Evolutionary conservation across 805 yeast genomes (phyloP).

Genomic region (Wickerhamomyces bisporus): DNA sequence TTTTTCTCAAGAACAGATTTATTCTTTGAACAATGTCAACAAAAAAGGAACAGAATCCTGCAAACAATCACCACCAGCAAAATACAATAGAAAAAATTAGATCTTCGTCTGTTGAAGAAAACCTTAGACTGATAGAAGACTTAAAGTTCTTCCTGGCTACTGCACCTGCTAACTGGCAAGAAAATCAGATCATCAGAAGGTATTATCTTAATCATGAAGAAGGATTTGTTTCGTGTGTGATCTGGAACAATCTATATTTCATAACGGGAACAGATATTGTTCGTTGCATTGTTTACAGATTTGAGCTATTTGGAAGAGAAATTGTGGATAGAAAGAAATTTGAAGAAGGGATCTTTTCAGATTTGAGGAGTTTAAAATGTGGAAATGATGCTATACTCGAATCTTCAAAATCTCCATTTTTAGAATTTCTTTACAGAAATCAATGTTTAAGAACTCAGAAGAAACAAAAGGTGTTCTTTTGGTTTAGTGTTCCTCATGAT

Average conservation of each 20-base stretch:
- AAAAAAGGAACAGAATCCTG: too few relatives aligned
- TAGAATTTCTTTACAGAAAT: slow-evolving; percentile 79
- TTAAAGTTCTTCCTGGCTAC: slow-evolving; percentile 82
- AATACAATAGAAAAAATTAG: slow-evolving; percentile 6
- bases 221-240: slow-evolving; percentile 88
- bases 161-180: slow-evolving; percentile 94
- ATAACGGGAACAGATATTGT: slow-evolving; percentile 96
- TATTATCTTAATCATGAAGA: slow-evolving; percentile 84
- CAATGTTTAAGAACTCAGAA: slow-evolving; percentile 90
- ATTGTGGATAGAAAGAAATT: slow-evolving; percentile 86
- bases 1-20: too few relatives aligned
- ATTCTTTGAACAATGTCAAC: background rate
- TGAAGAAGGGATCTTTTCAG: slow-evolving; percentile 94
- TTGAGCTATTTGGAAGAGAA: slow-evolving; percentile 84
- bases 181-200: slow-evolving; percentile 78
- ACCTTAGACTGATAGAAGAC: slow-evolving; percentile 64
- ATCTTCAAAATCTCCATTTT: slow-evolving; percentile 77
- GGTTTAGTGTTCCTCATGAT: slow-evolving; percentile 96
- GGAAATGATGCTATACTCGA: slow-evolving; percentile 86
- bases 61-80: slow-evolving; percentile 2
- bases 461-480: slow-evolving; percentile 93
- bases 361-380: slow-evolving; percentile 77
- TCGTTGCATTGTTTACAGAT: slow-evolving; percentile 81
- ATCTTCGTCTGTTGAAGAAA: slow-evolving; percentile 37
- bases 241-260: slow-evolving; percentile 85